A percentile compares a stretch with the other conserved stretches of the same genome.
Conservation (phyloP, 2,329 filamentous ascomycete species). For the Diaporthe humulicola region DNA sequence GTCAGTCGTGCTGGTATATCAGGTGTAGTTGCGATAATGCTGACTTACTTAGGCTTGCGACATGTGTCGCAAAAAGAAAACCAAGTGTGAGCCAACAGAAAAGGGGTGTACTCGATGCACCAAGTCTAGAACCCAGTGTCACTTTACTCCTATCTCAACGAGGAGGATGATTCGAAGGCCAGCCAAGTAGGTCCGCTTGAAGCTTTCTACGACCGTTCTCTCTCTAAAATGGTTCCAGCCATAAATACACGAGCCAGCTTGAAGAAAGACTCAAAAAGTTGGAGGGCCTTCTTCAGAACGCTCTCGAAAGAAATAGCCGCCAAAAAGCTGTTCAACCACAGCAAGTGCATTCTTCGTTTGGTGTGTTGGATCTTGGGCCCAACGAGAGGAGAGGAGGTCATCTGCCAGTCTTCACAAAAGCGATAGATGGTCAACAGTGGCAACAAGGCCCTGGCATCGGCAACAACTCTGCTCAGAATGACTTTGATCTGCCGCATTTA, state of each 20-base stretch:
- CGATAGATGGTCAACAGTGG: not conserved
- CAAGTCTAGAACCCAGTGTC: not conserved
- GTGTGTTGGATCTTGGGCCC: not conserved
- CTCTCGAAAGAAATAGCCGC: not conserved
- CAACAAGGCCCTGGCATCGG: not conserved
- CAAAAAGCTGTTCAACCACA: not conserved
- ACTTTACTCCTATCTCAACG: not conserved
- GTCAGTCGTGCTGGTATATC: not conserved
- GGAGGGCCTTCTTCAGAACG: not conserved
- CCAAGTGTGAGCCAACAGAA: not conserved
- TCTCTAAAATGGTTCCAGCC: not conserved
- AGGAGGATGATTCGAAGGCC: not conserved
- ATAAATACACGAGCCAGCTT: constrained; percentile 6
- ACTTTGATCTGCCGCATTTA: not conserved
- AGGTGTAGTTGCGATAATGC: not conserved
- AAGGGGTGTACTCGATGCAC: not conserved
- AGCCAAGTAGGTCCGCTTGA: not conserved
- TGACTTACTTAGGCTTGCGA: not conserved
- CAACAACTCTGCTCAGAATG: not conserved
- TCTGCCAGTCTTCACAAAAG: no score
- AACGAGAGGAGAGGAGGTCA: not conserved
- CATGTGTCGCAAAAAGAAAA: not conserved
- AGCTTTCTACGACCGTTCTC: not conserved
- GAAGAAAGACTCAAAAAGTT: constrained; percentile 9
- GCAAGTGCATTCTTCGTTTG: not conserved